Evolutionary conservation across 345 rosid species (phyloP), one percentile per base, ranked within the genome.

Genomic region (Citropsis articulata): DNA sequence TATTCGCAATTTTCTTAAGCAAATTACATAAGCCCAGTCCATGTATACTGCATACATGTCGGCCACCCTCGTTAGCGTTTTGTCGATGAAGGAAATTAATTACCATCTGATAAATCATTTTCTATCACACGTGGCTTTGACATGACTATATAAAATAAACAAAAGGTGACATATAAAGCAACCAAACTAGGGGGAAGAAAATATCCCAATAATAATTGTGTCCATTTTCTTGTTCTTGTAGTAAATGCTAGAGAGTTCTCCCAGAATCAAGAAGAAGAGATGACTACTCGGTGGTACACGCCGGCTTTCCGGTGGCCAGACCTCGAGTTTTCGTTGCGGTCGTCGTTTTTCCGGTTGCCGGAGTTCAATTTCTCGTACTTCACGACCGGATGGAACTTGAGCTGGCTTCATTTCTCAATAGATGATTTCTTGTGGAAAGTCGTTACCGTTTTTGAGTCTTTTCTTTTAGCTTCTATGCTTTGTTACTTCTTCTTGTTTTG

Each of bases 401-500:
- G 80, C 48, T 83, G 80, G 86, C 40, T 88, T 38, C 84, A 88
- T 6, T 83, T 88, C 74, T 77, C 82, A 18, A 63, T 94, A 6
- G 96, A 94, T 77, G 92, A 94, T 38, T 79, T 91, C 36, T 65
- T 92, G 78, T 94, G 98, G 97, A 83, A 81, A 57, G 77, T 91
- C 19, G 81, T 90, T 33, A 86, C 89, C 9, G 85, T 87, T 53
- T 28, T 94, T 31, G 98, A 94, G 78, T 90, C 98, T 12, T 76
- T 94, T 27, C 93, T 89, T 72, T 83, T 94, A 53, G 88, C 71
- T 24, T 68, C 93, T n/a, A 91, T 90, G 87, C 86, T 94, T 61
- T 92, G 97, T 71, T 94, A 81, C 86, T 94, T 87, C 91, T 89
- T 91, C 76, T 48, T 92, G 30, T 92, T 88, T 79, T 94, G 98